Conservation (phyloP, 768 basidiomycete species). For the Candolleomyces aberdarensis region DNA sequence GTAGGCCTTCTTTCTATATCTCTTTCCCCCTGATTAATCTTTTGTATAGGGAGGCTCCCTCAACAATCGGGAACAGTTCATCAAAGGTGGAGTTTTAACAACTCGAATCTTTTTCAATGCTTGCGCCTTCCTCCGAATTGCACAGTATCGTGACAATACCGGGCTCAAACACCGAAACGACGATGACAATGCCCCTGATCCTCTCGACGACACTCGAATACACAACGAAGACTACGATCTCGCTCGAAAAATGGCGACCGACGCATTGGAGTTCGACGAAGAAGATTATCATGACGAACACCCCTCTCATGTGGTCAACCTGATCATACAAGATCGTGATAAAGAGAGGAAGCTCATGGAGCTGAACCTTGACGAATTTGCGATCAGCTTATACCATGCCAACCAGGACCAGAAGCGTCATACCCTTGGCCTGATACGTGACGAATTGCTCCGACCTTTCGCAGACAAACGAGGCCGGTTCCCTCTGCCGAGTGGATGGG, state of each 20-base stretch:
- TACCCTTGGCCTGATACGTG: slow-evolving; percentile 83
- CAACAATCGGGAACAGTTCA: slow-evolving; percentile 84
- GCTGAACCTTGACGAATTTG: slow-evolving; percentile 94
- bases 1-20: slow-evolving; percentile 40
- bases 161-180: slow-evolving; percentile 68
- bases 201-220: slow-evolving; percentile 92
- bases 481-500: slow-evolving; percentile 63
- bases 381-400: slow-evolving; percentile 82
- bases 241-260: slow-evolving; percentile 97
- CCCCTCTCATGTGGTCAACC: slow-evolving; percentile 83
- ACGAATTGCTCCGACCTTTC: slow-evolving; percentile 80
- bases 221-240: slow-evolving; percentile 98
- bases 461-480: slow-evolving; percentile 71
- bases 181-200: slow-evolving; percentile 75
- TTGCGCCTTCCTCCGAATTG: slow-evolving; percentile 86
- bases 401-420: slow-evolving; percentile 86
- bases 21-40: slow-evolving; percentile 7
- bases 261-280: slow-evolving; percentile 95
- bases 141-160: slow-evolving; percentile 58
- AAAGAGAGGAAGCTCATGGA: slow-evolving; percentile 80
- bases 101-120: slow-evolving; percentile 92
- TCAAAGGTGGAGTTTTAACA: slow-evolving; percentile 74
- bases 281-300: slow-evolving; percentile 93
- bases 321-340: slow-evolving; percentile 82
- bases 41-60: slow-evolving; percentile 75